Evolutionary conservation across 2,329 filamentous ascomycete genomes (phyloP), one percentile per base, ranked within the genome.

Genomic region (Passalora sequoiae): DNA sequence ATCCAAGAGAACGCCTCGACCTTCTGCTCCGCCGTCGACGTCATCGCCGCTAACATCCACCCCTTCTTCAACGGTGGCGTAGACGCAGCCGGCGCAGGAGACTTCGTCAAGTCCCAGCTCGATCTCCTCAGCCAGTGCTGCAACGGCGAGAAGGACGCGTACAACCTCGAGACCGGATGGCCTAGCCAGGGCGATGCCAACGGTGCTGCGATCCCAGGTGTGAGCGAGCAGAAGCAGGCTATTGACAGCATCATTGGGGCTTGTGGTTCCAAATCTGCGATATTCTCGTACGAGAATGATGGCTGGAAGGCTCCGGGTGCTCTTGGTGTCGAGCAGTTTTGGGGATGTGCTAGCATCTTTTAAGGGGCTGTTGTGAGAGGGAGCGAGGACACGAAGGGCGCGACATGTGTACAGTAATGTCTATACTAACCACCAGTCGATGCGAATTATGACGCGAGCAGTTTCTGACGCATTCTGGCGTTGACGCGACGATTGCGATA

Each of bases 161-260:
- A 87, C 73, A 87, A 91, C 71, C 75, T 94, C 57, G 91, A 97
- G 81, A 86, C 84, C 44, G 91, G 91, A 60, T 97, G 89, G 89
- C 91, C 91, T 53, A 81, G 72, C 41, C 55, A 64, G 6, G 89
- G 89, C 63, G 58, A 66, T 21, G 67, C 78, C 70, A 91, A 92
- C 69, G 87, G 86, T 48, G 62, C 62, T 15, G 89, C 89, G 46
- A 72, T 86, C 57, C 80, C 89, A 44, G 81, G 85, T 56, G 38
- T 56, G 4, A 30, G 62, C 1, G 72, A 91, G 71, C 91, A 97
- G 77, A 69, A 69, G 38, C 66, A 61, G 31, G 91, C 91, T 57
- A 80, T 97, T 64, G 64, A 76, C 53, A 77, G 77, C 45, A 91
- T 97, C 63, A 69, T 81, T 53, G 59, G 77, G 57, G 69, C 70